Evolutionary conservation across 768 basidiomycete genomes (phyloP), one percentile per base, ranked within the genome.

Genomic region (Hysterangium stoloniferum): DNA sequence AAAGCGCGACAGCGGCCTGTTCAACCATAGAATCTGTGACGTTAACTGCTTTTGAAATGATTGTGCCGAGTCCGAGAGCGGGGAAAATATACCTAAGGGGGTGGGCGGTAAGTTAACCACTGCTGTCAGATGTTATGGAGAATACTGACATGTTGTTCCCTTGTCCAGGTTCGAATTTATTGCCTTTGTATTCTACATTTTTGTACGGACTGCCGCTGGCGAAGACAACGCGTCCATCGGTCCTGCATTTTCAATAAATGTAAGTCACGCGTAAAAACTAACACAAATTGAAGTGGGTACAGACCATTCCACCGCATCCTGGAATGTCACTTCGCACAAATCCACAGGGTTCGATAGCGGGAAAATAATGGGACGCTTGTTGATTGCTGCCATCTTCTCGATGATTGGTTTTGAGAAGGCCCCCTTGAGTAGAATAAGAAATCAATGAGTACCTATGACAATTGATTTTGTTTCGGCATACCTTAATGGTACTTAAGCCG

Each of bases 321-420:
- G 56, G 52, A 63, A 66, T 6, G 61, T 61, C 52, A 62, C 62
- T 48, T 66, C 66, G 36, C 51, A 50, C 42, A 58, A 25, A 28
- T 48, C 38, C 8, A 60, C 24, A 7, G 72, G 72, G 61, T 73
- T 73, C 12, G 66, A 68, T 3, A 72, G 62, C 19, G 72, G 70
- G 63, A 74, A 72, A 52, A 72, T 68, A 60, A 74, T 71, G 22
- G 72, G 72, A 15, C 55, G 56, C 34, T 56, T 45, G 63, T 71
- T 74, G 47, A 68, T 58, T 31, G 59, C 57, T 29, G 65, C 68
- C 68, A 74, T 70, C 25, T 58, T 59, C 20, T 60, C 45, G n/a
- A 74, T 63, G 40, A 66, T 60, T 20, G 57, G 46, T 54, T 68
- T 60, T 19, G 53, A 60, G 61, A 74, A 74, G 15, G 49, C 49